Conservation (phyloP, 2,329 filamentous ascomycete genomes). For the Herpotrichia juniperi region DNA sequence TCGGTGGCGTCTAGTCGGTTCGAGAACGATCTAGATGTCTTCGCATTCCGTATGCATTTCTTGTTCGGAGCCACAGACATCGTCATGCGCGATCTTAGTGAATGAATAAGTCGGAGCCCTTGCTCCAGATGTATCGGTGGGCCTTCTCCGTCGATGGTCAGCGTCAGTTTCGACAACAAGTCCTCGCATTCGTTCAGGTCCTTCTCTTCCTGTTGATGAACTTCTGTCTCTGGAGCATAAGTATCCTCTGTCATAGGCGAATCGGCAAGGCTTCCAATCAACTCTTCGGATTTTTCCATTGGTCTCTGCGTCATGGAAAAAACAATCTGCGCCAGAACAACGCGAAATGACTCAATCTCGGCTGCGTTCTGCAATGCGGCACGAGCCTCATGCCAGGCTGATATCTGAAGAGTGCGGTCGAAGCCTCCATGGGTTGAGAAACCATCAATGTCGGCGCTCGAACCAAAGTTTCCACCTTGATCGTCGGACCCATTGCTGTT, state of each 20-base stretch:
- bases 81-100: conserved; percentile 36
- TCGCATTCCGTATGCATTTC: conserved; percentile 15
- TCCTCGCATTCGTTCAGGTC: conserved; percentile 33
- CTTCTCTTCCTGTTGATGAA: conserved; percentile 11
- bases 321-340: conserved; percentile 53
- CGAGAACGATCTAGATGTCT: conserved; percentile 17
- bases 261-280: too few relatives aligned
- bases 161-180: conserved; percentile 35
- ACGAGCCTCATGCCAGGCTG: conserved; percentile 51
- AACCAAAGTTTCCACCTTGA: conserved; percentile 6
- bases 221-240: neutral
- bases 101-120: conserved; percentile 49
- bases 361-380: conserved; percentile 45
- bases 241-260: too few relatives aligned
- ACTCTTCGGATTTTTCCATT: conserved; percentile 19
- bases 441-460: conserved; percentile 10
- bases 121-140: conserved; percentile 49
- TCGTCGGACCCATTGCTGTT: conserved; percentile 14
- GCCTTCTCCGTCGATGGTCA: conserved; percentile 43
- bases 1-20: conserved; percentile 41
- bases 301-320: conserved; percentile 54
- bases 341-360: conserved; percentile 52
- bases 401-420: conserved; percentile 46
- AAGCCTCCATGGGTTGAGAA: conserved; percentile 21
- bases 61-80: conserved; percentile 17